Base-by-base conservation (phyloP, 805 yeast genomes). In the Candida insectalens region DNA sequence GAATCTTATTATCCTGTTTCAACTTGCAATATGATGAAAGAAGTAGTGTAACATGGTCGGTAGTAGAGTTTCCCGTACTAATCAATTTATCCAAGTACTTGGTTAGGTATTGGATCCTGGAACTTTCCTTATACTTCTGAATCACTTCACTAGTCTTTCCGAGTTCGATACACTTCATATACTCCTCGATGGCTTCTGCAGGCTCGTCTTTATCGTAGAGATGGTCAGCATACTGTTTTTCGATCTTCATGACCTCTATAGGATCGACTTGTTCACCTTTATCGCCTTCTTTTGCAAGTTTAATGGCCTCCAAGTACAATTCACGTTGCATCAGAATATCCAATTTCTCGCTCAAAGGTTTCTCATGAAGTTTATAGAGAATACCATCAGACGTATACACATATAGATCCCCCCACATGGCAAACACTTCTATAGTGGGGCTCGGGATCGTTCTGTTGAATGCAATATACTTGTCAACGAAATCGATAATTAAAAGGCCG, bases 31-130 rank as follows among this genome's bases (percentile, higher is more conserved):
- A 77, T 32, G 89, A 76, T 39, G 89, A 80, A 18, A 88, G 55
- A 27, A 88, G 61, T 18, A 89, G 56, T 0, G 95, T 87, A 5
- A 85, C 68, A 53, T 89, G 96, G 49, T 87, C 94, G 20, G 73
- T 65, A n/a, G 72, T 71, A 0, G 95, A 77, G 10, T 67, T 43
- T 2, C 69, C 66, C 28, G 64, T 53, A 6, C 66, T 66, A 35
- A 81, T 63, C 42, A 87, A 61, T 9, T 69, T 69, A 51, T 74
- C 75, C 22, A 87, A 58, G 42, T 80, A 87, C 27, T 62, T 61
- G 0, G 84, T 68, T 45, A 88, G 57, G 38, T 72, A 72, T 19
- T 63, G 60, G 2, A 84, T 81, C 37, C 80, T 78, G 5, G 83
- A 74, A 15, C 85, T 78, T 39, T 80, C 94, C 42, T 81, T 77